Conservation (phyloP, 2,329 filamentous ascomycete species). For the Orbilia brochopaga region DNA sequence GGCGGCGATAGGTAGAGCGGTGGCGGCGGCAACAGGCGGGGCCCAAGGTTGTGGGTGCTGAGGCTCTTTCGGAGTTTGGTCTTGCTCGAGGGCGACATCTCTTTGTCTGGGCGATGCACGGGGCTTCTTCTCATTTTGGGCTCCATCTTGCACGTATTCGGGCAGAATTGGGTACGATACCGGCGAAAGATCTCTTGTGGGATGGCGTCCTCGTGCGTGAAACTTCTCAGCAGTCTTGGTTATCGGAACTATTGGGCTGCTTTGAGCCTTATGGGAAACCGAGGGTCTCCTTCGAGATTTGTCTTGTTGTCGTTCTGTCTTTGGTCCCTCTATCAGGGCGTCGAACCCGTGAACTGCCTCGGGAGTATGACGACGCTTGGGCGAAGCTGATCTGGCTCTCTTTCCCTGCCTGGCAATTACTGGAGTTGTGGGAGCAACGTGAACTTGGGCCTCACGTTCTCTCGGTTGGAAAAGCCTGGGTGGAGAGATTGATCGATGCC, state of each 20-base stretch:
- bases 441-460: neutral
- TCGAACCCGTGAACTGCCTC: neutral
- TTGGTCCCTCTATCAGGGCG: neutral
- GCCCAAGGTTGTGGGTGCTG: neutral
- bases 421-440: too few species aligned
- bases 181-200: slow-evolving; percentile 10
- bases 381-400: neutral
- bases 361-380: neutral
- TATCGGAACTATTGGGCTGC: neutral
- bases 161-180: neutral
- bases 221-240: neutral
- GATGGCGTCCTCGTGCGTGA: slow-evolving; percentile 25
- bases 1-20: neutral
- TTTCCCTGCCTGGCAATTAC: neutral
- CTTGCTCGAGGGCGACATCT: neutral
- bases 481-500: slow-evolving; percentile 9
- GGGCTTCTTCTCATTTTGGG: neutral
- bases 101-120: too few species aligned
- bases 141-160: slow-evolving; percentile 7
- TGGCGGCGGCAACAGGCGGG: neutral
- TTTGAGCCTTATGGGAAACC: slow-evolving; percentile 17
- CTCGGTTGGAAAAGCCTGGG: neutral
- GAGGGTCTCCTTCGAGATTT: neutral
- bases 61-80: too few species aligned
- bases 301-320: neutral